Evolutionary conservation across 2,329 filamentous ascomycete genomes (phyloP), one percentile per base, ranked within the genome.

Genomic region (Penicillium sp.): DNA sequence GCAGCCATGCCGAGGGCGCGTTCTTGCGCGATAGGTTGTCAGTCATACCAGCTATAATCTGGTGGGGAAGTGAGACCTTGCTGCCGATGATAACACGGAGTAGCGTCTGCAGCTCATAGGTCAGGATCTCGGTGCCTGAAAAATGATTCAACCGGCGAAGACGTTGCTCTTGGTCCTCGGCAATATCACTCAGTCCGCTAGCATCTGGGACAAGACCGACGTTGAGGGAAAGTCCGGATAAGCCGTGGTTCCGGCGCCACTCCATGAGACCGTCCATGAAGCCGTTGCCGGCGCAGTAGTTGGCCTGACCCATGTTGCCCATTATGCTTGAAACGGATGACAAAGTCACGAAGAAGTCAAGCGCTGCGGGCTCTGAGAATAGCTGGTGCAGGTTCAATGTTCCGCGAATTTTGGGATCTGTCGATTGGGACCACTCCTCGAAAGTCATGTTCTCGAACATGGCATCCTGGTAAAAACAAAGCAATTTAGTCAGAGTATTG

Each of bases 241-340:
- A 53, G 2, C 59, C 57, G 14, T 63, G 54, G 14, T 40, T 54
- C 1, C 56, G 58, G 18, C 62, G 60, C 62, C 62, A 63, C 35
- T 58, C 60, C 62, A 65, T 63, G 33, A 69, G 58, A 7, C 51
- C 60, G 31, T 67, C 66, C 24, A 66, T 64, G 51, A 64, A 66
- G 3, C 56, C 57, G 64, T 85, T 84, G 5, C 81, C 84, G 0
- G 83, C 83, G 2, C 83, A 81, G 60, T 87, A 87, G 69, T 85
- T 85, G 14, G 82, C 79, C 60, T 87, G 85, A 0, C 83, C 83
- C 5, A 81, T 79, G 62, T 82, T 85, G 35, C 85, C 85, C 50
- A 85, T 83, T 9, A 86, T 74, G 36, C 83, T 83, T 0, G 82
- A 78, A 0, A 83, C 79, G 37, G 82, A 84, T 22, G 84, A 83